Base-by-base conservation (phyloP, 352 stramenopile species). In the Halophytophthora batemanensis region DNA sequence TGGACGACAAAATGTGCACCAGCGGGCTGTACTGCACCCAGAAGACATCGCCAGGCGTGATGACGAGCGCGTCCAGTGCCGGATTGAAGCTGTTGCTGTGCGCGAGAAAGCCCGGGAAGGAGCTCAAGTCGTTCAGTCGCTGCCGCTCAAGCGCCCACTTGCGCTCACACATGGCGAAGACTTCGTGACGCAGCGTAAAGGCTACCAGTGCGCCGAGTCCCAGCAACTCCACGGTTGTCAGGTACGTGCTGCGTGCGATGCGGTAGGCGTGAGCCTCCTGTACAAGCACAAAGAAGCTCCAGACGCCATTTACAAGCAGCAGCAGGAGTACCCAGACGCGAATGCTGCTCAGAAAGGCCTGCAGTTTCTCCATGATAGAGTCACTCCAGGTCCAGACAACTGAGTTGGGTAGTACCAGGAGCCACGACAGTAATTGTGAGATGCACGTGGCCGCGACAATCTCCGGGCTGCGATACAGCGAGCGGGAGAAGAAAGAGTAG, bases 331-430 rank as follows among this genome's bases (percentile, higher is more conserved):
- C 50, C 46, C 61, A 69, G n/a, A 62, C n/a, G 17, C 50, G 50
- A 7, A 63, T 18, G 37, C 39, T 63, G 15, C 53, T 71, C 2
- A 80, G 25, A 13, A 64, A 70, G 7, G 59, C 60, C 36, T 77
- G 64, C 12, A 71, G n/a, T 36, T 72, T 65, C 33, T 38, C 48
- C 15, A 31, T 48, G 6, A 37, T 15, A 11, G 63, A 74, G 53
- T 29, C 25, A 22, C 35, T 38, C 35, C 43, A 39, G 17, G 43
- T 28, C 22, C 43, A 39, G 36, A 75, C 61, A 42, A 73, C 53
- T 12, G 66, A 57, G 46, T 65, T 78, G n/a, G 65, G 68, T 18
- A 82, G 47, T 23, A 78, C 56, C 40, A 82, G 60, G 17, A 76
- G 42, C 71, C 71, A 81, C 22, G 64, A 75, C 37, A 81, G 31